Conservation (phyloP, 1,284 basidiomycete species). For the Trichosporon coremiiforme region DNA sequence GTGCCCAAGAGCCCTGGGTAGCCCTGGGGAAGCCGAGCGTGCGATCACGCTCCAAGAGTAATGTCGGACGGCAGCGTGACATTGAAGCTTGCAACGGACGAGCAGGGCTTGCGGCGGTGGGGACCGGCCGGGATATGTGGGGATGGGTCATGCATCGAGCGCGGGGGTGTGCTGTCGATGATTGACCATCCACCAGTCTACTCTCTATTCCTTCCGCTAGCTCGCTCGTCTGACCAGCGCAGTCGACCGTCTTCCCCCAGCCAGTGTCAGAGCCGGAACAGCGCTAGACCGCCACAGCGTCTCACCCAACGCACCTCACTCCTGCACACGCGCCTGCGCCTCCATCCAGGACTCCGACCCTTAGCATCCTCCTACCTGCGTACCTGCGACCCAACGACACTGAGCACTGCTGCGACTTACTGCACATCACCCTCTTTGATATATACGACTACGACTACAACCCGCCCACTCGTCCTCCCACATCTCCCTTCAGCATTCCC, state of each 20-base stretch:
- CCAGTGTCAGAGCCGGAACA: not conserved
- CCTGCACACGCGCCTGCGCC: slow-evolving; percentile 4
- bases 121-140: not conserved
- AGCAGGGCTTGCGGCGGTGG: no score
- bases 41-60: slow-evolving; percentile 5
- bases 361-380: not conserved
- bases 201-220: not conserved
- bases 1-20: not conserved
- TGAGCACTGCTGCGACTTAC: not conserved
- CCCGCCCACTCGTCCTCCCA: not conserved
- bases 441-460: not conserved
- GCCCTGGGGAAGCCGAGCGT: not conserved
- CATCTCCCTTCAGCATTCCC: not conserved
- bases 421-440: not conserved
- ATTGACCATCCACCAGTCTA: not conserved
- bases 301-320: not conserved
- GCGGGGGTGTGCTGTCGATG: not conserved
- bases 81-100: not conserved
- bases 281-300: slow-evolving; percentile 3
- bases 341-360: not conserved
- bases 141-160: slow-evolving; percentile 3
- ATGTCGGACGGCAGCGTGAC: slow-evolving; percentile 12
- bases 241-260: not conserved
- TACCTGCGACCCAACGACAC: not conserved
- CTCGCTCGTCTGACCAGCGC: not conserved